phyloP scores from a whole-genome alignment of 2,329 filamentous ascomycete genomes.

The Fusarium pseudonygamai region DNA sequence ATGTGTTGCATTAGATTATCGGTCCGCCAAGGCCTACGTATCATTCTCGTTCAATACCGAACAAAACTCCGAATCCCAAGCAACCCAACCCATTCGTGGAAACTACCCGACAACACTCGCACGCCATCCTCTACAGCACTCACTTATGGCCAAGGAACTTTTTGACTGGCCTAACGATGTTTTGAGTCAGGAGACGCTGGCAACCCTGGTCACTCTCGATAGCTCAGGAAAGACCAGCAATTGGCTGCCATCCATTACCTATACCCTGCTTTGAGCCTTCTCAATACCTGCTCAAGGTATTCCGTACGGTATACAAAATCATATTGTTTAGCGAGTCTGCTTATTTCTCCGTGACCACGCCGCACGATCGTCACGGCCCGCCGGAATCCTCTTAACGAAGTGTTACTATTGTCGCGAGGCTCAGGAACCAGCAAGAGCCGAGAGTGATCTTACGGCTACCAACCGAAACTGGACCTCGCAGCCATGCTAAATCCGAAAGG shows the following conservation, averaged over 20 bases:
- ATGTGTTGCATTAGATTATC: conserved; percentile 26
- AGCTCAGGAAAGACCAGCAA: conserved; percentile 1
- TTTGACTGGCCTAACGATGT: background rate
- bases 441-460: background rate
- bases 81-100: conserved; percentile 12
- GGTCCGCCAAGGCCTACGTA: background rate
- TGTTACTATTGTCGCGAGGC: background rate
- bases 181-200: conserved; percentile 6
- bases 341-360: conserved; percentile 14
- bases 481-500: background rate
- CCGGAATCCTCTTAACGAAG: conserved; percentile 5
- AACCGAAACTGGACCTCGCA: background rate
- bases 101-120: conserved; percentile 2
- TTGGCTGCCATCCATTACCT: conserved; percentile 11
- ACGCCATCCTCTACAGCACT: conserved; percentile 5
- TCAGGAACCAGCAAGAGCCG: background rate
- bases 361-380: conserved; percentile 37
- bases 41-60: background rate
- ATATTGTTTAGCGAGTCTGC: background rate
- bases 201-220: conserved; percentile 4
- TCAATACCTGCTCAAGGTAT: background rate
- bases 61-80: background rate
- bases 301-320: no score
- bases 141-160: conserved; percentile 1
- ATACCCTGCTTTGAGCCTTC: conserved; percentile 3